Base-by-base conservation (phyloP, 495 filamentous ascomycete genomes). In the Penicillium pulvis region DNA sequence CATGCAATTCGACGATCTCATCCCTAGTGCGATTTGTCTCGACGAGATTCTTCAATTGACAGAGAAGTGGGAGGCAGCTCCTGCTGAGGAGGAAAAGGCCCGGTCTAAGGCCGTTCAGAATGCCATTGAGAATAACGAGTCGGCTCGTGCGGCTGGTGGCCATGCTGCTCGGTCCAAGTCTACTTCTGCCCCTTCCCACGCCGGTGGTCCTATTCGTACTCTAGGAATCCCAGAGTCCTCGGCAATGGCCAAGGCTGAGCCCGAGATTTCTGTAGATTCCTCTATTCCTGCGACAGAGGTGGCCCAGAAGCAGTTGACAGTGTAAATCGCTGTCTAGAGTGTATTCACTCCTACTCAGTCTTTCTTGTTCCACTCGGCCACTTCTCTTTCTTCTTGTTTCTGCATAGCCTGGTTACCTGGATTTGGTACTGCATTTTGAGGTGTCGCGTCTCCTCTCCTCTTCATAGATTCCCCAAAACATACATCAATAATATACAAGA, bases 1-100 rank as follows among this genome's bases (percentile, higher is more conserved):
- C 17, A 69, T 98, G 23, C 79, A 79, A 23, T 80, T 87, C 43
- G 80, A 85, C 8, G 79, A 88, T 49, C 66, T 93, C 26, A 39
- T 81, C 31, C 76, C 82, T 41, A 56, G 66, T 57, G 90, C 91
- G 6, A 71, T 70, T 28, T 81, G 79, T n/a, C 76, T 87, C 12
- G 91, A 96, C 65, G 66, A 81, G 53, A 73, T 79, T n/a, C 70
- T 92, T 6, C 82, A 81, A 26, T 79, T 92, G 16, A 70, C 77
- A 14, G 70, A 77, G 17, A 81, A 83, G 51, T 79, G 65, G 61
- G 43, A 63, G 45, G 6, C 60, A 9, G 53, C 39, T 58, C 64
- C 48, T 57, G 66, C 53, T 59, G 49, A 71, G 28, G 62, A 73
- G 20, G 46, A 49, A 17, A 61, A 78, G 49, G 57, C 70, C 12